A percentile compares a stretch with the other conserved stretches of the same genome.
These are phyloP conservation scores for Cutaneotrichosporon cutaneum DNA, from an alignment of 1,284 basidiomycete genomes.

Conservation along the genomic window DNA sequence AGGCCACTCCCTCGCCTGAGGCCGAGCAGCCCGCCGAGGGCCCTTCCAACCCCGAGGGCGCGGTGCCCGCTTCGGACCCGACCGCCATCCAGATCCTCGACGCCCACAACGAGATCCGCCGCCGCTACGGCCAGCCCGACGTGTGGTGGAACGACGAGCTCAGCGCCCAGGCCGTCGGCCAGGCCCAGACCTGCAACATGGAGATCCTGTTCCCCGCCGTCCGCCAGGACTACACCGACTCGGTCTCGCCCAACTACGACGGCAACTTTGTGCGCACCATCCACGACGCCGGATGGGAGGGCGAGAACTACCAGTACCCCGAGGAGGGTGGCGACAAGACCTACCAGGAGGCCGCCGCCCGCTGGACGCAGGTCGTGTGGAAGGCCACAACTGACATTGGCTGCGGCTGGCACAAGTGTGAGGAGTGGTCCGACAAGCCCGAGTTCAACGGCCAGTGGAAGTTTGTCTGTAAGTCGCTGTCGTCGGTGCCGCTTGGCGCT, in stretches of 20 bases:
- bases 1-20: neutral
- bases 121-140: slow-evolving; percentile 1
- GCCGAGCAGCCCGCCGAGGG: neutral
- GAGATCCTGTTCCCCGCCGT: neutral
- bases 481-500: too few relatives aligned
- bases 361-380: slow-evolving; percentile 39
- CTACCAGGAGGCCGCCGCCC: neutral
- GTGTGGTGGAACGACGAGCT: slow-evolving; percentile 13
- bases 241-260: neutral
- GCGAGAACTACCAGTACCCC: slow-evolving; percentile 1
- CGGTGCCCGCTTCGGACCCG: neutral
- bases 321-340: neutral
- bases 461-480: neutral
- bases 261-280: neutral
- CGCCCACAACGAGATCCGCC: slow-evolving; percentile 15
- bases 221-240: neutral
- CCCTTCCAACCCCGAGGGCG: neutral
- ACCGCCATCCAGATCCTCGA: neutral
- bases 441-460: neutral
- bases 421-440: neutral
- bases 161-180: neutral
- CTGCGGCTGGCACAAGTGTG: slow-evolving; percentile 29
- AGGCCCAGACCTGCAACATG: slow-evolving; percentile 3
- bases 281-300: neutral
- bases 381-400: slow-evolving; percentile 42